These are phyloP conservation scores for Coniella lustricola DNA, from an alignment of 2,329 filamentous ascomycete species.

Conservation along the genomic window DNA sequence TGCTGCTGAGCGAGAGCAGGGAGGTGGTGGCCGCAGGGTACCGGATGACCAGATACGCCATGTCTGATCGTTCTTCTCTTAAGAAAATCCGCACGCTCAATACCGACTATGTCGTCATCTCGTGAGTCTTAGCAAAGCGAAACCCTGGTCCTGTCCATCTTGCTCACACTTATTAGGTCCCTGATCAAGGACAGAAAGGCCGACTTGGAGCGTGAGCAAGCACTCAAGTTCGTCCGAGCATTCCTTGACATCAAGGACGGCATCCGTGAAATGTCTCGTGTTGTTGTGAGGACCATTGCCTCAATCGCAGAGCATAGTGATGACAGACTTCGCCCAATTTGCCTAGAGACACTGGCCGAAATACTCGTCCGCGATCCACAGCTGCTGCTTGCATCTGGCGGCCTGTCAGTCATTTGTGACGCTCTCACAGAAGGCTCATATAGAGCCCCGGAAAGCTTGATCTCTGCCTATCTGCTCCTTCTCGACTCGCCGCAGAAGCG, in stretches of 20 bases:
- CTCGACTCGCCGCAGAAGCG: slow-evolving; percentile 77
- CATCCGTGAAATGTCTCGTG: slow-evolving; percentile 76
- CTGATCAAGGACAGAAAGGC: slow-evolving; percentile 93
- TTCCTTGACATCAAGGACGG: slow-evolving; percentile 95
- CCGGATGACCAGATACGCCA: slow-evolving; percentile 85
- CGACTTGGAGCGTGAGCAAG: slow-evolving; percentile 95
- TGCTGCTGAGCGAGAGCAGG: slow-evolving; percentile 90
- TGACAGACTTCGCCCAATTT: slow-evolving; percentile 82
- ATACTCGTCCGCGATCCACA: slow-evolving; percentile 81
- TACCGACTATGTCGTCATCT: slow-evolving; percentile 85
- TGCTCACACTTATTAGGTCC: slow-evolving; percentile 42
- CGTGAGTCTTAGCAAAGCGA: slow-evolving; percentile 33
- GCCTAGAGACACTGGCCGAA: slow-evolving; percentile 86
- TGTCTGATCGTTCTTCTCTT: slow-evolving; percentile 84
- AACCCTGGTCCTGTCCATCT: too few species aligned
- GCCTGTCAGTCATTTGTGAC: slow-evolving; percentile 81
- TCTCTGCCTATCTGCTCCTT: slow-evolving; percentile 80
- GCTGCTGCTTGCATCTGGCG: slow-evolving; percentile 74
- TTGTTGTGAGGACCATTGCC: slow-evolving; percentile 82
- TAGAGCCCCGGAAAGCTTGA: slow-evolving; percentile 83
- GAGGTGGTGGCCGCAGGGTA: slow-evolving; percentile 96
- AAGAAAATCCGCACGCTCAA: slow-evolving; percentile 82
- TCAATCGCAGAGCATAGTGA: slow-evolving; percentile 82
- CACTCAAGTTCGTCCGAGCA: slow-evolving; percentile 88
- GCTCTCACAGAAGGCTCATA: slow-evolving; percentile 86